Evolutionary conservation across 371 early-diverging fungal species (phyloP), one percentile per base, ranked within the genome.

Genomic region (Sporodiniella umbellata): DNA sequence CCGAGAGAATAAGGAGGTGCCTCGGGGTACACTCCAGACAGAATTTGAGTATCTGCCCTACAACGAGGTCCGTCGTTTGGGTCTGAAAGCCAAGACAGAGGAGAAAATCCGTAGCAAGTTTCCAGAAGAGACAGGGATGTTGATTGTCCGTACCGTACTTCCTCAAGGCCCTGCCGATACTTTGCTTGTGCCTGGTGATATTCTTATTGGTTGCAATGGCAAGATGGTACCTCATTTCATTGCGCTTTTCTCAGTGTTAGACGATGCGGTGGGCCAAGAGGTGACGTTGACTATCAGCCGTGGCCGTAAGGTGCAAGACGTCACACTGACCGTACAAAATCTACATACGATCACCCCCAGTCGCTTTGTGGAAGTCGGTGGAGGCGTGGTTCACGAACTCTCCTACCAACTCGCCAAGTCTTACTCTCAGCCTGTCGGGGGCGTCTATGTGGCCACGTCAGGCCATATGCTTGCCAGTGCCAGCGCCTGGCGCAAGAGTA

Each of bases 341-440:
- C 64, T 96, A 51, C 89, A 93, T 57, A 56, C 72, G 0, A 80
- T 88, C 37, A 88, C 90, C 14, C 92, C 93, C 0, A 69, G 79
- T 55, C 64, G 76, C 8, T 87, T 79, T 51, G 72, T 96, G 7
- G 92, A 94, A 62, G 74, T 94, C 22, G 96, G 96, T 42, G 98
- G 95, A 40, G 87, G 85, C 7, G 78, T 87, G 14, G 75, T 94
- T 21, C 87, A 94, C 63, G 84, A 93, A 54, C 60, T 95, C 8
- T 88, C 89, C 7, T 95, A 92, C 63, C 94, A 94, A 63, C 73
- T 94, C 35, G 95, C 94, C 0, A 79, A 86, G 38, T 80, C 83
- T 3, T 91, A 85, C 60, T 76, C 79, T 21, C 78, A 88, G 17
- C 85, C 89, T 4, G 80, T 81, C 0, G 80, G 84, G 7, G 93